Conservation (phyloP, 257 asterid genomes). For the Solanum raphanifolium region DNA sequence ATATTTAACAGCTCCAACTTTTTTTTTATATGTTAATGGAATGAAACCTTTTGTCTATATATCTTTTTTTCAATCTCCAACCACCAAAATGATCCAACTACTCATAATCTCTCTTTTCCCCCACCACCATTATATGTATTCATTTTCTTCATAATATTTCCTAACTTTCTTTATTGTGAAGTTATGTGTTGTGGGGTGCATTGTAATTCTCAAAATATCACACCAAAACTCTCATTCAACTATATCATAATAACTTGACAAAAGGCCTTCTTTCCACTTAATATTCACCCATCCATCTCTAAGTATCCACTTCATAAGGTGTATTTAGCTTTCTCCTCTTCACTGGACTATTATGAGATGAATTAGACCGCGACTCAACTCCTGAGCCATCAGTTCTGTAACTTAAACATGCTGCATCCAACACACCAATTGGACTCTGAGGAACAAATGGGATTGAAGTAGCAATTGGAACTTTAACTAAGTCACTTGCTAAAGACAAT, state of each 20-base stretch:
- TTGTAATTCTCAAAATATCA: not conserved
- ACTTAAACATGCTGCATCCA: constrained; percentile 37
- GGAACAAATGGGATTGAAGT: constrained; percentile 13
- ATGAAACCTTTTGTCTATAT: not conserved
- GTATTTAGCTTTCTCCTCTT: constrained; percentile 25
- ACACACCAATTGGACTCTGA: constrained; percentile 29
- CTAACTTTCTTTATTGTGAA: not conserved
- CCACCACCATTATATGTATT: not conserved
- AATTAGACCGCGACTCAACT: constrained; percentile 19
- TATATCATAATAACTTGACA: not conserved
- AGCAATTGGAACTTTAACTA: constrained; percentile 5
- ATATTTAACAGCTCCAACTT: constrained; percentile 21
- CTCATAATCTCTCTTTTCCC: not conserved
- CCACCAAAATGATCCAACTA: constrained; percentile 1
- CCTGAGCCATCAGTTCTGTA: constrained; percentile 22
- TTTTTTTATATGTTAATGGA: not conserved
- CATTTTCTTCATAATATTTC: not conserved
- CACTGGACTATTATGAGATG: constrained; percentile 17
- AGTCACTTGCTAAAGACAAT: not conserved
- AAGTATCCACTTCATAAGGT: not conserved
- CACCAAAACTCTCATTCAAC: constrained; percentile 6
- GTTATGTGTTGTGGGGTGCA: not conserved
- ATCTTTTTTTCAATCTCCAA: not conserved
- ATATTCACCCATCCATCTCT: not conserved
- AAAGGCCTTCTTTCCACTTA: not conserved